Percentiles rank a stretch among this genome's conserved stretches.
Conservation (phyloP, 176 grass and related monocot genomes). For the Juncus inflexus region DNA sequence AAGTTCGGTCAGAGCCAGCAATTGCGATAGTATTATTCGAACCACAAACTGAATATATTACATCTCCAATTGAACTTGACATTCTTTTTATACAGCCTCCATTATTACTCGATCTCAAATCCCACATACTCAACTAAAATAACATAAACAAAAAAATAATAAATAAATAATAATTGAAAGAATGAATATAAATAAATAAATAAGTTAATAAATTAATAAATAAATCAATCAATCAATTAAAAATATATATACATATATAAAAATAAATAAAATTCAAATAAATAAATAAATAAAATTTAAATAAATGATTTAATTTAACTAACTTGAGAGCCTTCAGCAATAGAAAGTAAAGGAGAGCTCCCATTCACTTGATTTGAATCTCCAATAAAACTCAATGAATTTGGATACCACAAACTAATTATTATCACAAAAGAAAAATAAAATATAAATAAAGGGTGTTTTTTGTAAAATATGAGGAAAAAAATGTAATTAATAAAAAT, state of each 20-base stretch:
- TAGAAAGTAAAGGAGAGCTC: conserved; percentile 48
- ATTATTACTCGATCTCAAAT: conserved; percentile 72
- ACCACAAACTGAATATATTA: conserved; percentile 62
- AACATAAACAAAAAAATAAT: too few relatives aligned
- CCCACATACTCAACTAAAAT: conserved; percentile 86
- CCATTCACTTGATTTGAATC: conserved; percentile 46
- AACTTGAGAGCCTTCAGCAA: conserved; percentile 95
- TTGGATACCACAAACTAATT: conserved; percentile 80
- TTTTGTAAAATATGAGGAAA: not conserved
- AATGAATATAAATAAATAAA: too few relatives aligned
- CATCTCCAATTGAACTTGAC: conserved; percentile 59
- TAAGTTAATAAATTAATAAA: conserved; percentile 2
- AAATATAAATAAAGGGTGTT: conserved; percentile 18
- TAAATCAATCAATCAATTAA: conserved; percentile 17
- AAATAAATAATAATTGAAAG: not conserved
- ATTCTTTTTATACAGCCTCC: conserved; percentile 71
- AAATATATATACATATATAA: too few relatives aligned
- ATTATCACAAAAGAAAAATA: conserved; percentile 13
- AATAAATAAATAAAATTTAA: not conserved
- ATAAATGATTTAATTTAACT: conserved; percentile 14
- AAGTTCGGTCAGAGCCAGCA: conserved; percentile 75
- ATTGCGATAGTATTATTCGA: conserved; percentile 49
- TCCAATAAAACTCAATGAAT: conserved; percentile 59
- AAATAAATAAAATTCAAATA: not conserved
- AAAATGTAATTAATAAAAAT: conserved; percentile 10